Percentiles rank a stretch among this genome's conserved stretches.
Conservation (phyloP, 129 eudicot species). For the Arctium lappa region DNA sequence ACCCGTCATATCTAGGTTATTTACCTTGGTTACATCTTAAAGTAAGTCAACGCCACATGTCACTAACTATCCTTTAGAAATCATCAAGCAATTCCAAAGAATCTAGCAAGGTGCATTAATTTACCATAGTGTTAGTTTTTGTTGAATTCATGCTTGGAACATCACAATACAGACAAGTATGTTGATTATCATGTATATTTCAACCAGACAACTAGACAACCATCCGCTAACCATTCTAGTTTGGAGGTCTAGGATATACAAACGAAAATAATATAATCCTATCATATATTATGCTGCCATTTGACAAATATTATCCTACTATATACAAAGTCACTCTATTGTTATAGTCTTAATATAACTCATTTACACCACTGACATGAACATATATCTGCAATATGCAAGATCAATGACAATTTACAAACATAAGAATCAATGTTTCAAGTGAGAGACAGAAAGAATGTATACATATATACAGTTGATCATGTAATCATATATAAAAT, state of each 20-base stretch:
- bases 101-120: not conserved
- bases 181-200: too few relatives aligned
- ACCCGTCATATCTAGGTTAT: not conserved
- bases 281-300: conserved; percentile 1
- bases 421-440: too few relatives aligned
- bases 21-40: not conserved
- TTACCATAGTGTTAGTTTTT: not conserved
- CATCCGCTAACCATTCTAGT: not conserved
- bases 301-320: conserved; percentile 12
- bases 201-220: not conserved
- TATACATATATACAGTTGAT: too few relatives aligned
- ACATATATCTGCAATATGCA: too few relatives aligned
- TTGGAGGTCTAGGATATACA: not conserved
- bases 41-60: not conserved
- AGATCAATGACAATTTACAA: too few relatives aligned
- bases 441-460: too few relatives aligned
- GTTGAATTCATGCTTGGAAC: not conserved
- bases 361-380: not conserved
- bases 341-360: not conserved
- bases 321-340: conserved; percentile 7
- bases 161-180: not conserved
- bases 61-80: not conserved
- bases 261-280: not conserved
- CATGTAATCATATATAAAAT: too few relatives aligned
- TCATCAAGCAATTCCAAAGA: too few relatives aligned